These are phyloP conservation scores for Panicum hallii DNA, from an alignment of 202 grass and related monocot genomes.

Conservation along the genomic window DNA sequence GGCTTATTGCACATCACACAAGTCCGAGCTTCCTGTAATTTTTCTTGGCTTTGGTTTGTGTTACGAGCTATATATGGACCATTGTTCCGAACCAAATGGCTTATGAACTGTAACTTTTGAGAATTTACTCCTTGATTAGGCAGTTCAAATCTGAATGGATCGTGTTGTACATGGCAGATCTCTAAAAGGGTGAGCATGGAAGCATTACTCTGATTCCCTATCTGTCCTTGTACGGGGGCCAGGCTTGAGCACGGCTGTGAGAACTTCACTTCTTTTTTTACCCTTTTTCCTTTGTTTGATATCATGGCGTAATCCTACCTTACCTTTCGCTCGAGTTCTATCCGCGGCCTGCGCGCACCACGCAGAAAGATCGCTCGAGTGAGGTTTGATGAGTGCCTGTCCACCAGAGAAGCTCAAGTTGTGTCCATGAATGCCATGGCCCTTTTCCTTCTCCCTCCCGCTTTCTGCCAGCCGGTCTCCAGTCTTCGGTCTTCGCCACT, in stretches of 20 bases:
- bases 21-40: not conserved
- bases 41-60: not conserved
- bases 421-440: not conserved
- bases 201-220: too few relatives aligned
- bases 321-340: not conserved
- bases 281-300: not conserved
- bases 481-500: not conserved
- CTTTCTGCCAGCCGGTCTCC: slow-evolving; percentile 11
- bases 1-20: not conserved
- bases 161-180: slow-evolving; percentile 17
- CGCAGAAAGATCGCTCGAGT: too few relatives aligned
- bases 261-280: not conserved
- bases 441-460: not conserved
- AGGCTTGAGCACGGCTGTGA: not conserved
- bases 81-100: too few relatives aligned
- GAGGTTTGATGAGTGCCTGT: too few relatives aligned
- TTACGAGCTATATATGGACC: too few relatives aligned
- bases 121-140: not conserved
- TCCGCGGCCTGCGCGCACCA: too few relatives aligned
- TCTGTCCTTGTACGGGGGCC: too few relatives aligned
- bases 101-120: not conserved
- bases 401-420: too few relatives aligned
- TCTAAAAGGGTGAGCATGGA: slow-evolving; percentile 13
- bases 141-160: slow-evolving; percentile 5
- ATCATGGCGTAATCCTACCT: not conserved